Percentiles rank a stretch among this genome's conserved stretches.
Conservation (phyloP, 257 asterid genomes). For the Marsdenia floribunda region DNA sequence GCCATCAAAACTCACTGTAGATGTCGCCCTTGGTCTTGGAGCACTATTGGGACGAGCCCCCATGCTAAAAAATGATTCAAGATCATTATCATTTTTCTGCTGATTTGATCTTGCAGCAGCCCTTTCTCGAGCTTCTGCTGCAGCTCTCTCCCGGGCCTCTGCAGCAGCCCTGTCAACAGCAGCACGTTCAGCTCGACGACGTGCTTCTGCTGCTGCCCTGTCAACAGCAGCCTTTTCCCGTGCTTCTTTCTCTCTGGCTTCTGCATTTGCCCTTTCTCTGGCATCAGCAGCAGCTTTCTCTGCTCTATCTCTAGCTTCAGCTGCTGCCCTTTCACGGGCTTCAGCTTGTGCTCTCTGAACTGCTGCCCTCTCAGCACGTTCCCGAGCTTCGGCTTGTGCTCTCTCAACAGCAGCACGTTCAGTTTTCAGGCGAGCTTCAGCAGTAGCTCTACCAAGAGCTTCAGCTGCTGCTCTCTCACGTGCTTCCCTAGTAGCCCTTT, state of each 20-base stretch:
- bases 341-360: constrained; percentile 93
- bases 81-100: constrained; percentile 72
- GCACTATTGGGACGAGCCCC: constrained; percentile 80
- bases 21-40: constrained; percentile 63
- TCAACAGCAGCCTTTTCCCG: constrained; percentile 72
- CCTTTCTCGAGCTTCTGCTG: constrained; percentile 75
- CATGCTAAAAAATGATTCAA: constrained; percentile 84
- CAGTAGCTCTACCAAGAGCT: constrained; percentile 63
- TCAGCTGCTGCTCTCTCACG: constrained; percentile 87
- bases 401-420: constrained; percentile 77
- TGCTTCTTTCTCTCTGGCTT: constrained; percentile 58
- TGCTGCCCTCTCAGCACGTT: constrained; percentile 82
- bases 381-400: constrained; percentile 78
- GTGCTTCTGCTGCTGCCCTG: constrained; percentile 74
- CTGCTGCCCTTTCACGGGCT: constrained; percentile 98
- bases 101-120: constrained; percentile 74
- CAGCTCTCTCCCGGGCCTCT: constrained; percentile 93
- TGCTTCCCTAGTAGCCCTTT: constrained; percentile 94
- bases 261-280: constrained; percentile 67
- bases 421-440: constrained; percentile 60
- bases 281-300: constrained; percentile 86
- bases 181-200: constrained; percentile 85
- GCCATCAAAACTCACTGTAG: constrained; percentile 53
- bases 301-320: constrained; percentile 83
- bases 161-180: constrained; percentile 92